Evolutionary conservation across 2,329 filamentous ascomycete genomes (phyloP).

Genomic region (Pyricularia grisea): DNA sequence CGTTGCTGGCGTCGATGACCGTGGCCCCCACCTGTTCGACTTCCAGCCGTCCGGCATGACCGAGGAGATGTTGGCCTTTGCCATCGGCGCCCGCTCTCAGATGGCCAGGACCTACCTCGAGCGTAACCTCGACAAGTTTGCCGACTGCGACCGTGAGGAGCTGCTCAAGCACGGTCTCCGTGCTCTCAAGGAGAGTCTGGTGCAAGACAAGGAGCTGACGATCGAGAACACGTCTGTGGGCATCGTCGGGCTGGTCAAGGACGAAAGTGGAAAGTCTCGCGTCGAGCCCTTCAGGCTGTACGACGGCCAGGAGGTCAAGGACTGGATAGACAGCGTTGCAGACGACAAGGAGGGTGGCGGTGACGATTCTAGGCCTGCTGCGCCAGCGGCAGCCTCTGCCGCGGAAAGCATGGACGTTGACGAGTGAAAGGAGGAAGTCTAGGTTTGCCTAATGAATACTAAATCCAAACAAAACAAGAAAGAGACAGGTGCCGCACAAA

Average conservation of each 20-base stretch:
- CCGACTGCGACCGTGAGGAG: slow-evolving; percentile 67
- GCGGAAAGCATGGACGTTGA: slow-evolving; percentile 26
- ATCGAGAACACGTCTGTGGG: slow-evolving; percentile 94
- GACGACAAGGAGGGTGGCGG: slow-evolving; percentile 42
- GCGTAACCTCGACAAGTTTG: slow-evolving; percentile 79
- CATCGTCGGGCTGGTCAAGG: slow-evolving; percentile 44
- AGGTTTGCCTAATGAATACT: not conserved
- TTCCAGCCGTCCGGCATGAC: slow-evolving; percentile 96
- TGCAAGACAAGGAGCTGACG: slow-evolving; percentile 95
- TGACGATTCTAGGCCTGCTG: slow-evolving; percentile 30
- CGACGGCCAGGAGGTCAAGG: slow-evolving; percentile 78
- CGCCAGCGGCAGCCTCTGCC: slow-evolving; percentile 26
- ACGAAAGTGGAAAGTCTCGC: slow-evolving; percentile 39
- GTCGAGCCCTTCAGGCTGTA: slow-evolving; percentile 82
- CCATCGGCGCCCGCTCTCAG: slow-evolving; percentile 90
- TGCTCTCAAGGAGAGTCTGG: slow-evolving; percentile 89
- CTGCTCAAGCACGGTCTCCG: slow-evolving; percentile 82
- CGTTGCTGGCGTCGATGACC: slow-evolving; percentile 87
- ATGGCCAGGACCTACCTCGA: slow-evolving; percentile 98
- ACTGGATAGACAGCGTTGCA: slow-evolving; percentile 69
- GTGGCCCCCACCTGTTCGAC: slow-evolving; percentile 92
- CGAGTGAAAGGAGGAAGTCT: slow-evolving; percentile 6
- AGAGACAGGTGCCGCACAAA: not conserved
- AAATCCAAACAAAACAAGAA: not conserved
- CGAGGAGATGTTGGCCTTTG: slow-evolving; percentile 93